Conservation (phyloP, 768 basidiomycete species). For the Leccinum pellstonianum region DNA sequence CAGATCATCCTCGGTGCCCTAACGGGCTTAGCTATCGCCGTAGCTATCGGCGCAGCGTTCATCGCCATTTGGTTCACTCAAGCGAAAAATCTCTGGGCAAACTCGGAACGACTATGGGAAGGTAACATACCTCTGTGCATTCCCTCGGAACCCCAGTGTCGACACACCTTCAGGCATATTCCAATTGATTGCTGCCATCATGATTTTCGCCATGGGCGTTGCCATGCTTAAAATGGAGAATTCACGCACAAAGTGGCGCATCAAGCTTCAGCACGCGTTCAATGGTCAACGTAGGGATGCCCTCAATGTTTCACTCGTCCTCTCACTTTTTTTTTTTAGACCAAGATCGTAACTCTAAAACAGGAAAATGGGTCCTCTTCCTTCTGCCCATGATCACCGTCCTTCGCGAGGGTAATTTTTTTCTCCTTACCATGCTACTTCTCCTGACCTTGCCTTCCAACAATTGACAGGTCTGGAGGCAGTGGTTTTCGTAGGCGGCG, state of each 20-base stretch:
- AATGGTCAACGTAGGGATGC: conserved; percentile 46
- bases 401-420: conserved; percentile 74
- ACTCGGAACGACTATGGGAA: conserved; percentile 91
- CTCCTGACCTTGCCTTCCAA: background rate
- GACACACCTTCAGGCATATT: conserved; percentile 51
- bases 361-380: conserved; percentile 86
- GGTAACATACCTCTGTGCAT: conserved; percentile 41
- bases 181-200: conserved; percentile 64
- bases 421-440: too few relatives aligned
- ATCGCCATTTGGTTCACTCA: conserved; percentile 95
- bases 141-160: background rate
- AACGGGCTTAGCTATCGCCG: conserved; percentile 73
- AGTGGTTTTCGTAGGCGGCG: conserved; percentile 91
- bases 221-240: conserved; percentile 95
- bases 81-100: conserved; percentile 78
- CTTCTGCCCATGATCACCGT: conserved; percentile 89
- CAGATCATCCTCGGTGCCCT: conserved; percentile 77
- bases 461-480: conserved; percentile 68
- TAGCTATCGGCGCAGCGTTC: conserved; percentile 87
- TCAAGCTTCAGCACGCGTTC: conserved; percentile 84
- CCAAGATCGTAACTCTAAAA: conserved; percentile 46
- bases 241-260: conserved; percentile 91
- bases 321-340: conserved; percentile 26
- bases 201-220: conserved; percentile 93
- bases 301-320: background rate